Percentiles rank a stretch among this genome's conserved stretches.
Evolutionary conservation across 257 asterid genomes (phyloP).

Genomic region (Perilla frutescens): DNA sequence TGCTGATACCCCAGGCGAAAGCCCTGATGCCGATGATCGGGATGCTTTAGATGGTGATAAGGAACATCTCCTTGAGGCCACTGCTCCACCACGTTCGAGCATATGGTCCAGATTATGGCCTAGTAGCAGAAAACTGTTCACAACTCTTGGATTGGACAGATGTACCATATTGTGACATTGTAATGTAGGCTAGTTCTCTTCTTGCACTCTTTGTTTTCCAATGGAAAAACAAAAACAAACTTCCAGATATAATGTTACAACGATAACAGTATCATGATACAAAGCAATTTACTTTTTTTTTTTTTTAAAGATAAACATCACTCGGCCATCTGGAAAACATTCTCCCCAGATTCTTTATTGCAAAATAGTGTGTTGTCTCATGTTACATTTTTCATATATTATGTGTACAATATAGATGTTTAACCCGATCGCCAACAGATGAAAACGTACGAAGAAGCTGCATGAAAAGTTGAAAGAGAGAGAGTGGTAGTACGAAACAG

Average conservation of each 20-base stretch:
- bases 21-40: constrained; percentile 41
- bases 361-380: too few species aligned
- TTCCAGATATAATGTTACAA: neutral
- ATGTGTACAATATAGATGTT: neutral
- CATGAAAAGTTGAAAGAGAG: neutral
- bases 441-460: neutral
- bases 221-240: neutral
- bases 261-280: neutral
- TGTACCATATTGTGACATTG: constrained; percentile 73
- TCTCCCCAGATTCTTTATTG: too few species aligned
- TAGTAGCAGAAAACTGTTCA: constrained; percentile 53
- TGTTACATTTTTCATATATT: neutral
- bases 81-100: constrained; percentile 51
- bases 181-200: neutral
- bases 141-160: constrained; percentile 67
- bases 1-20: constrained; percentile 37
- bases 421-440: too few species aligned
- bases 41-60: constrained; percentile 44
- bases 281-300: neutral
- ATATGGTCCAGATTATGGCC: constrained; percentile 70
- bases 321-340: too few species aligned
- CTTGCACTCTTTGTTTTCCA: neutral
- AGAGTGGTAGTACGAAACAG: too few species aligned
- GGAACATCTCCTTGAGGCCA: constrained; percentile 61
- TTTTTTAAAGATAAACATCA: neutral